Evolutionary conservation across 257 asterid genomes (phyloP), one percentile per base, ranked within the genome.

Genomic region (Voacanga thouarsii): DNA sequence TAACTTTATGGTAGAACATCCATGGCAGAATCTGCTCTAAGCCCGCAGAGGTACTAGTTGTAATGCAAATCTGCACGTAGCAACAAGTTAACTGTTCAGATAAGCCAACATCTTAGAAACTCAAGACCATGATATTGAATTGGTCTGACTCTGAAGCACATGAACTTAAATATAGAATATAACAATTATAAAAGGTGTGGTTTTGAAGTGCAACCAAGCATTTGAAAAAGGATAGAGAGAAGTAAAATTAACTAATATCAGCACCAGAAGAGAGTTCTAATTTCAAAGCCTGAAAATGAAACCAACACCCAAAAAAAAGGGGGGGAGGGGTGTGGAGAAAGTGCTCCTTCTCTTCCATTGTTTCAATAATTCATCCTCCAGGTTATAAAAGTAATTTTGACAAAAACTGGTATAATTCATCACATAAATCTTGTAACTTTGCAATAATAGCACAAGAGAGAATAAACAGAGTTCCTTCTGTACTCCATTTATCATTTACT

Each of bases 1-100:
- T 81, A 74, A 85, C 90, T 80, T 83, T 90, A 82, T 90, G 96
- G 79, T 90, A 90, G 84, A 87, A 90, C 87, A 89, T 89, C 96
- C 96, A 90, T 8, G 96, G 93, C 19, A 90, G 85, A 72, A 87
- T 90, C 83, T 90, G 90, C 74, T 89, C 96, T 39, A 90, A 78
- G 83, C 88, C 82, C 51, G 88, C 93, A 60, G 90, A 89, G 15
- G 92, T 90, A 82, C 89, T 89, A 49, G 93, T 80, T 21, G 88
- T 89, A 59, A 90, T 82, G 80, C 93, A 86, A 78, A 90, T 85
- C 96, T 90, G 90, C 87, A 68, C 24, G 79, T 72, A 49, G 26
- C 50, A 55, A 69, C 19, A 26, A 72, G 8, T 44, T 71, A 82
- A 47, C 7, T n/a, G 9, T 26, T 10, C 10, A 18, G 57, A 60